These are phyloP conservation scores for Ophiocordyceps australis DNA, from an alignment of 2,329 filamentous ascomycete species.

Conservation along the genomic window DNA sequence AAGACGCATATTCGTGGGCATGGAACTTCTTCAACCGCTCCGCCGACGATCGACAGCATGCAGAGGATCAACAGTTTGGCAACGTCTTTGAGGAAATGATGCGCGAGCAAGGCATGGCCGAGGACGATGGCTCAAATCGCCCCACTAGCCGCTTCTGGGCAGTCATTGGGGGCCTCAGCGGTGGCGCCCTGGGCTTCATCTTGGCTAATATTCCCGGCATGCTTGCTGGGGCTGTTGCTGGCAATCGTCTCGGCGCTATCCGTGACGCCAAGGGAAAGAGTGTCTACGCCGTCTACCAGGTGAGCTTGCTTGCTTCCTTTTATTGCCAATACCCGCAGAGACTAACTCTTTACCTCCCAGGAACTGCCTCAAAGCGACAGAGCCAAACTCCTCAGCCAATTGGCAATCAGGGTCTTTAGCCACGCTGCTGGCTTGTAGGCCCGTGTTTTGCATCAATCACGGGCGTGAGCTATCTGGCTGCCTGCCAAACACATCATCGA, in stretches of 20 bases:
- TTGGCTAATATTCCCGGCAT: slow-evolving; percentile 81
- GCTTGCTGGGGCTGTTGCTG: slow-evolving; percentile 78
- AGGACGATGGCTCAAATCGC: slow-evolving; percentile 37
- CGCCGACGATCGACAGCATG: slow-evolving; percentile 20
- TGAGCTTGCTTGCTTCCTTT: slow-evolving; percentile 5
- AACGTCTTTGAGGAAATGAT: slow-evolving; percentile 83
- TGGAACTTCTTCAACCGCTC: slow-evolving; percentile 40
- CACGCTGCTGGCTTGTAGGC: slow-evolving; percentile 41
- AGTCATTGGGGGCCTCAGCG: slow-evolving; percentile 68
- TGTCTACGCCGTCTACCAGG: slow-evolving; percentile 75
- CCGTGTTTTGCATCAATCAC: background rate
- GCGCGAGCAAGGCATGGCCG: slow-evolving; percentile 67
- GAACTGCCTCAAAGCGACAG: slow-evolving; percentile 73
- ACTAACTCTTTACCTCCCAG: slow-evolving; percentile 18
- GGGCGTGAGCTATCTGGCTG: no score
- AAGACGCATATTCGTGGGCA: slow-evolving; percentile 57
- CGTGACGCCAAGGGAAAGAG: slow-evolving; percentile 86
- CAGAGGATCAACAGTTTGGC: slow-evolving; percentile 70
- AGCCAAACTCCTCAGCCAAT: slow-evolving; percentile 60
- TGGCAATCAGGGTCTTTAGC: slow-evolving; percentile 76
- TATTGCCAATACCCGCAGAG: background rate
- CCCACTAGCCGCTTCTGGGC: slow-evolving; percentile 70
- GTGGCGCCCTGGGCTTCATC: slow-evolving; percentile 86
- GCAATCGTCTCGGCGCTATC: slow-evolving; percentile 79
- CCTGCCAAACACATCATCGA: no score